Base-by-base conservation (phyloP, 768 basidiomycete species). In the Tylopilus intermedius region DNA sequence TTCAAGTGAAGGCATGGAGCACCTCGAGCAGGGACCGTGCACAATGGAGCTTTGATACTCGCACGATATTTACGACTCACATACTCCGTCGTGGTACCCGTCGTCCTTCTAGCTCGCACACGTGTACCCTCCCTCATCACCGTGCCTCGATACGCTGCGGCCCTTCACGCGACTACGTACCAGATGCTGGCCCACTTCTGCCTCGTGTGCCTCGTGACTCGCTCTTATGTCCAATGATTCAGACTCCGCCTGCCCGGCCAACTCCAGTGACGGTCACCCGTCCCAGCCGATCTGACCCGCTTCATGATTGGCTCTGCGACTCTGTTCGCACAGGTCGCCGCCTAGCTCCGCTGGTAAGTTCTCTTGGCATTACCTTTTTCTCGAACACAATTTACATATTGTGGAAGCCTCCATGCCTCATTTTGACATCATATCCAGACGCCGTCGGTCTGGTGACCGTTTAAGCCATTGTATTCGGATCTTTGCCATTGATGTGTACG, bases 331-430 rank as follows among this genome's bases (percentile, higher is more conserved):
- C 33, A 26, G 41, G 33, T 38, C 45, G 3, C 21, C 8, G 15
- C 43, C 45, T 42, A 26, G 11, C 29, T 37, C 18, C 32, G 18
- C 43, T 45, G 49, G 66, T 55, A 57, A 55, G 61, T 62, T 5
- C 14, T 26, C 30, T 13, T 8, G n/a, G 24, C 38, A 40, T 38
- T 21, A 38, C 9, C 10, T 13, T 8, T 40, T 18, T 29, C 6
- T 44, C 29, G 18, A 33, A 10, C 22, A 18, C 24, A 42, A 27
- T 22, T 35, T 49, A 30, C 30, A 7, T 6, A 10, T 30, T 30
- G 30, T 30, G 4, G 43, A 54, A 51, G 21, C 5, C 0, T 4
- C 21, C 10, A 8, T 53, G 24, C 39, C 47, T 33, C 49, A 21
- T 29, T 56, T 40, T 9, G 24, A 38, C 11, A 0, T 24, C 2